Evolutionary conservation across 108 stramenopile species (phyloP).

Genomic region (Fistulifera solaris): DNA sequence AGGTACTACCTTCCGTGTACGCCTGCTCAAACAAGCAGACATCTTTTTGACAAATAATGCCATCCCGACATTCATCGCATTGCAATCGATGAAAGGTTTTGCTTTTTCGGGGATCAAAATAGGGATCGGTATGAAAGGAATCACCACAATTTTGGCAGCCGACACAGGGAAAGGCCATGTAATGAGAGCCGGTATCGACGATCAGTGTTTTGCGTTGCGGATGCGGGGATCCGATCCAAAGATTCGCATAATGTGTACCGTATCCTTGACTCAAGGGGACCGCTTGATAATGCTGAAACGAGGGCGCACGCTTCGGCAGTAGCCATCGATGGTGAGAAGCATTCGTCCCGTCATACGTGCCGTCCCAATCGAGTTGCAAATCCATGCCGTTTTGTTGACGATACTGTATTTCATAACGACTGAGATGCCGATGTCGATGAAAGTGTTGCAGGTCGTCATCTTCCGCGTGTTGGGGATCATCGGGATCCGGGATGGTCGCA

Average conservation of each 20-base stretch:
- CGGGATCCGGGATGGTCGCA: conserved; percentile 5
- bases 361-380: conserved; percentile 31
- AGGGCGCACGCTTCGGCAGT: neutral
- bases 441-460: conserved; percentile 14
- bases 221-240: conserved; percentile 85
- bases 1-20: conserved; percentile 52
- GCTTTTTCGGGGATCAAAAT: conserved; percentile 57
- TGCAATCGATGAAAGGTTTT: conserved; percentile 45
- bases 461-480: conserved; percentile 3
- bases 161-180: conserved; percentile 90
- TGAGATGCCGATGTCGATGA: conserved; percentile 34
- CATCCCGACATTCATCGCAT: conserved; percentile 44
- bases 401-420: conserved; percentile 27
- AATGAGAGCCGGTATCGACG: conserved; percentile 90
- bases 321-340: neutral
- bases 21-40: conserved; percentile 33
- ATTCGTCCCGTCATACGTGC: neutral
- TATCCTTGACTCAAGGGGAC: conserved; percentile 62
- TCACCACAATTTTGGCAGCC: conserved; percentile 74
- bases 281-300: conserved; percentile 31
- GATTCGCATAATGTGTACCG: conserved; percentile 88
- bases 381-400: conserved; percentile 10
- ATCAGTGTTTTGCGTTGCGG: conserved; percentile 91
- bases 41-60: conserved; percentile 25
- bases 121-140: conserved; percentile 85